These are phyloP conservation scores for Aeschynomene evenia DNA, from an alignment of 306 rosid species.

Conservation along the genomic window DNA sequence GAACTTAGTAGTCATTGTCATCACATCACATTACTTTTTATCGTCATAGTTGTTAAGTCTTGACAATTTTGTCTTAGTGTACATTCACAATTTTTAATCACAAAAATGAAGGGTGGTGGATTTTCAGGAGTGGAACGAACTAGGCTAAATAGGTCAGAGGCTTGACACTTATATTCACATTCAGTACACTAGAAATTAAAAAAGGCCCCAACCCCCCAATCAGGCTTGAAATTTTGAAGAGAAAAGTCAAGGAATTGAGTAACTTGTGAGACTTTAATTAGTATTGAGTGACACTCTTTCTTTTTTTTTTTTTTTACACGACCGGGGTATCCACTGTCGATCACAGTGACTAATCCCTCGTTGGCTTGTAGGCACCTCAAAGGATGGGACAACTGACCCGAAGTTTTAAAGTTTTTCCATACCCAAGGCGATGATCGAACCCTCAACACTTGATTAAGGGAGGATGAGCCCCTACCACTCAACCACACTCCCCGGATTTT, in stretches of 20 bases:
- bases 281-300: no score
- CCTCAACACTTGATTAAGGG: no score
- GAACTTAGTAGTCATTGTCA: background rate
- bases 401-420: no score
- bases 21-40: background rate
- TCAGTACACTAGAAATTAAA: background rate
- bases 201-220: background rate
- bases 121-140: background rate
- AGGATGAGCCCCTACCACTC: no score
- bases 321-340: no score
- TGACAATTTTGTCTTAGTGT: background rate
- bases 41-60: background rate
- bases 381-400: no score
- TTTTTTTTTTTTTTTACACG: no score
- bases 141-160: background rate
- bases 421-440: no score
- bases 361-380: no score
- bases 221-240: background rate
- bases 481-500: no score
- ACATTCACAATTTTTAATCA: background rate
- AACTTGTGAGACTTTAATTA: background rate
- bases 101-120: background rate
- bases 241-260: slow-evolving; percentile 10
- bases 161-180: background rate
- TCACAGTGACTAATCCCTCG: no score